Evolutionary conservation across 2,329 filamentous ascomycete genomes (phyloP), one percentile per base, ranked within the genome.

Genomic region (Nemania abortiva): DNA sequence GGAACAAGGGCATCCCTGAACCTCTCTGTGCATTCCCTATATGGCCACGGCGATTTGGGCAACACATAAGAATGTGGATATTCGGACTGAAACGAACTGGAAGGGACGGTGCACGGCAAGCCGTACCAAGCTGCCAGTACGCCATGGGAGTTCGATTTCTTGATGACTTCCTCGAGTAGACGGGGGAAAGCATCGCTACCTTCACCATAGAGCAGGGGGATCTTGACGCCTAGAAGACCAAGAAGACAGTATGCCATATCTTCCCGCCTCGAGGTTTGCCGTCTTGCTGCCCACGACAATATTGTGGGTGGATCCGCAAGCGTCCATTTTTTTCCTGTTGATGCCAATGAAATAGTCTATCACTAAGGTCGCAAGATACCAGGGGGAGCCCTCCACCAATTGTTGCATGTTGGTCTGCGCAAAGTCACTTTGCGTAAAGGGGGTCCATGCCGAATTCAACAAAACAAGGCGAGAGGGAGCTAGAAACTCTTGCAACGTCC

Each of bases 121-220:
- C 18, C 34, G 34, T 68, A 68, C 39, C 60, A 50, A 29, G 60
- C 39, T 3, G 55, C 54, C 13, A 65, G 37, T 15, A 68, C 15
- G 6, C 47, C 60, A 27, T 68, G 61, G 24, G 47, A 59, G 49
- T 49, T 56, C 2, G 66, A 68, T 22, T 68, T 63, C 27, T 61
- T 69, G n/a, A 63, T 66, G 18, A 66, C n/a, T 55, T 66, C 58
- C n/a, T 50, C 58, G 3, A 61, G 42, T 6, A 69, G 29, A 3
- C 58, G 63, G 20, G 42, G 20, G 20, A 63, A 69, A 49, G 54
- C 59, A 5, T 9, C 6, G 18, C 42, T 13, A 3, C 69, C 65
- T 53, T 74, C 70, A 15, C 69, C 70, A 15, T 74, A 71, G 7
- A 73, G 55, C 0, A 73, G 55, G 20, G 72, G 69, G 69, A 74